phyloP scores from a whole-genome alignment of 2,329 filamentous ascomycete species.

The Cordyceps militaris region DNA sequence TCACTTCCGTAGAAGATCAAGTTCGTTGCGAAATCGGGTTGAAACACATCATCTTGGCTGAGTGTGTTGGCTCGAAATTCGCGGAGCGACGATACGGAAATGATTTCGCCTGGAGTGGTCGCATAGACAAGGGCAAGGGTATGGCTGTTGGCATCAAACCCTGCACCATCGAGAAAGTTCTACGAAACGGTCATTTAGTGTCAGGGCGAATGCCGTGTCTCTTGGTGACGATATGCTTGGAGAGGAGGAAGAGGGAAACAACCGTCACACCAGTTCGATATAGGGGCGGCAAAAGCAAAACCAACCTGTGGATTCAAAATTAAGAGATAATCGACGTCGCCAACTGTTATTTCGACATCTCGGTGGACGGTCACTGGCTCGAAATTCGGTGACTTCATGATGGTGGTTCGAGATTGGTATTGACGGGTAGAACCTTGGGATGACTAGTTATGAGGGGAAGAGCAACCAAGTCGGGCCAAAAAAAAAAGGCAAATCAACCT shows the following conservation, averaged over 20 bases:
- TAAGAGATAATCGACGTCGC: neutral
- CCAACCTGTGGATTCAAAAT: neutral
- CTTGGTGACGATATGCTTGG: neutral
- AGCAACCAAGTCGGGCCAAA: no score
- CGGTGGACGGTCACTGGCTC: neutral
- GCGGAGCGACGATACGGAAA: neutral
- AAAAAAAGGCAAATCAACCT: no score
- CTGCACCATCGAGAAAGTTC: neutral
- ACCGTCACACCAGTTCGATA: no score
- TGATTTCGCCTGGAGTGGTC: neutral
- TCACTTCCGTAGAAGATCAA: neutral
- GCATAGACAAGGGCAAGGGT: neutral
- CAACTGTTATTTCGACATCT: neutral
- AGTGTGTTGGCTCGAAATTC: neutral
- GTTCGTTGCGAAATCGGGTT: neutral
- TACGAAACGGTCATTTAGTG: neutral
- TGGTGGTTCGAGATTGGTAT: neutral
- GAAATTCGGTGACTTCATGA: neutral
- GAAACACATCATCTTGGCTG: neutral
- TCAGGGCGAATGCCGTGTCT: neutral
- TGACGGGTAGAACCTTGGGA: no score
- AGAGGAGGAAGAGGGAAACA: no score
- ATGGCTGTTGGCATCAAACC: neutral
- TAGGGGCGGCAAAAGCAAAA: neutral
- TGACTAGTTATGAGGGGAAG: no score